Evolutionary conservation across 2,329 filamentous ascomycete species (phyloP).

Genomic region (Fusarium torreyae): DNA sequence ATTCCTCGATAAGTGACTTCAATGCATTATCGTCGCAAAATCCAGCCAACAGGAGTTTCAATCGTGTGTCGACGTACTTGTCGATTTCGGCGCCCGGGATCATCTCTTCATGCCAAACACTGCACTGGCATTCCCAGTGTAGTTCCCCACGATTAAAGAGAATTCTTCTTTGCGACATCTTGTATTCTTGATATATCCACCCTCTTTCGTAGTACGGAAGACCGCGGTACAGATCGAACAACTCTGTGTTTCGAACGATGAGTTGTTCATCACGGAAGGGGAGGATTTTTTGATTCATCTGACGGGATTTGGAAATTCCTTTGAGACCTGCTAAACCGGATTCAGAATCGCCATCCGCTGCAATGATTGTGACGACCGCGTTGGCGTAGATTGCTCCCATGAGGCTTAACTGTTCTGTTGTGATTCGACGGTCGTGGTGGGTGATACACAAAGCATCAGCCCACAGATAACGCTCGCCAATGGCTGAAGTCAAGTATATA

Average conservation of each 20-base stretch:
- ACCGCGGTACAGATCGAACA: not conserved
- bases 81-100: rapidly evolving
- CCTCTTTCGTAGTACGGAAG: conserved; percentile 19
- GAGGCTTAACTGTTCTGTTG: not conserved
- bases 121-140: conserved; percentile 28
- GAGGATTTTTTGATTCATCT: conserved; percentile 6
- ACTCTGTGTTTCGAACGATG: not conserved
- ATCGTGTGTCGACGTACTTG: not conserved
- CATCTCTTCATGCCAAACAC: conserved; percentile 18
- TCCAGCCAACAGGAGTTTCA: not conserved
- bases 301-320: not conserved
- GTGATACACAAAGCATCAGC: conserved; percentile 13
- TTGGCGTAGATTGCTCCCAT: conserved; percentile 26
- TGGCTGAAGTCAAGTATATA: conserved; percentile 3
- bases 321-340: not conserved
- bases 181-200: conserved; percentile 28
- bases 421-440: rapidly evolving
- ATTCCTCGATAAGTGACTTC: not conserved
- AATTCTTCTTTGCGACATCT: conserved; percentile 6
- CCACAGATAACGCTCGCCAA: conserved; percentile 17
- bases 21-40: conserved; percentile 6
- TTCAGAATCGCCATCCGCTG: conserved; percentile 7
- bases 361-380: conserved; percentile 8
- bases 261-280: conserved; percentile 5
- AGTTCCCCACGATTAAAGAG: not conserved